Base-by-base conservation (phyloP, 176 grass and related monocot genomes). In the Carex pumila region DNA sequence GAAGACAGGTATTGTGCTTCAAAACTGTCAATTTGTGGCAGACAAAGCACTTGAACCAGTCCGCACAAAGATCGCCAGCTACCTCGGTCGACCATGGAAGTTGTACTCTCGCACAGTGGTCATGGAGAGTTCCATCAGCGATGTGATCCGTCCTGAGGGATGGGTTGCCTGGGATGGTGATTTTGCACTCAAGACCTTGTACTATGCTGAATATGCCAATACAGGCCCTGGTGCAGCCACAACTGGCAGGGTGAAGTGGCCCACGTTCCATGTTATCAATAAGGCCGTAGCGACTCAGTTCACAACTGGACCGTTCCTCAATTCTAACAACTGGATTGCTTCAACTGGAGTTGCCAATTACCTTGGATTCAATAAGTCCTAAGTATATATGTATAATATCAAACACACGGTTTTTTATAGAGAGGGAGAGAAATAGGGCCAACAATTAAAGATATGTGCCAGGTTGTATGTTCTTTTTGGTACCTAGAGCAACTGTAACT, bases 1-100 rank as follows among this genome's bases (percentile, higher is more conserved):
- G 91, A 93, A 91, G 74, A 90, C 90, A 63, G 94, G 89, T 11
- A 71, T 97, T n/a, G 87, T 97, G 52, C 92, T 97, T 90, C 94
- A 93, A 83, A 97, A 97, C 65, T 93, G 89, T 74, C 89, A 89
- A 58, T 90, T 97, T 31, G 80, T 89, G n/a, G 90, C 91, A 0
- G 91, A 93, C 71, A 86, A 85, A 62, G 82, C 65, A 39, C 91
- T 97, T 22, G 90, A 90, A 85, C 12, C 80, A 0, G 91, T 91
- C 87, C 64, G 81, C 37, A 75, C 86, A 84, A 93, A 86, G 80
- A 83, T 93, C 83, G 87, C 91, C 2, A 93, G 82, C 30, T 96
- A 89, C 86, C 91, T 96, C 25, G 94, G 91, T 39, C 78, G 94
- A 0, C 94, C 94, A 0, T 96, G 94, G 91, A 93, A 93, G 89